A percentile compares a stretch with the other conserved stretches of the same genome.
These are phyloP conservation scores for Teunomyces cretensis DNA, from an alignment of 805 yeast genomes.

Conservation along the genomic window DNA sequence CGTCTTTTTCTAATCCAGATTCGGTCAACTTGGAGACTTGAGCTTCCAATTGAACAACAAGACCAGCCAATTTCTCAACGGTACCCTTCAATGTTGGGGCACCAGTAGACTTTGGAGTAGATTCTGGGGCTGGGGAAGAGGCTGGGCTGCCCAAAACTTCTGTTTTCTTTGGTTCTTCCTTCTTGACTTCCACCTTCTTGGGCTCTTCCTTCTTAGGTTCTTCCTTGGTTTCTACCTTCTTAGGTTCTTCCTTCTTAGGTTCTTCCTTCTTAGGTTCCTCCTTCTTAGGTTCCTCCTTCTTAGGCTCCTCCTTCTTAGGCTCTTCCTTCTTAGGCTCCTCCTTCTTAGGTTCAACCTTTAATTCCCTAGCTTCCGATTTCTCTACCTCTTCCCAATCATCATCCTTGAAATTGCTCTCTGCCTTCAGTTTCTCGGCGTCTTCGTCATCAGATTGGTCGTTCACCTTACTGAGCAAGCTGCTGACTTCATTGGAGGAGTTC, in stretches of 20 bases:
- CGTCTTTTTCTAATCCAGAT: constrained; percentile 65
- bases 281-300: constrained; percentile 9
- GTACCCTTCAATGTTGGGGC: constrained; percentile 71
- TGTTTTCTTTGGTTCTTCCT: constrained; percentile 19
- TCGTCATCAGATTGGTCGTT: constrained; percentile 42
- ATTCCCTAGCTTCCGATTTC: constrained; percentile 17
- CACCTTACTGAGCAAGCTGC: constrained; percentile 36
- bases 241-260: constrained; percentile 15
- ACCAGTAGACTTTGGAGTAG: constrained; percentile 17
- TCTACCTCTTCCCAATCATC: constrained; percentile 44
- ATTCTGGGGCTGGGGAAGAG: constrained; percentile 7
- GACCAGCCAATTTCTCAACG: constrained; percentile 60
- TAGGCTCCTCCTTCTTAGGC: constrained; percentile 2
- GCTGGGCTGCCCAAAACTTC: constrained; percentile 4
- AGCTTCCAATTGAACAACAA: constrained; percentile 58
- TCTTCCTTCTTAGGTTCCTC: constrained; percentile 12
- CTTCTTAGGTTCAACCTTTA: neutral
- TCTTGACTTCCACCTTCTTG: constrained; percentile 16
- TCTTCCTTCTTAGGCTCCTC: neutral
- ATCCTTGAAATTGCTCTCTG: constrained; percentile 17
- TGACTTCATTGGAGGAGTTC: constrained; percentile 36
- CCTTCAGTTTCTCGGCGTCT: constrained; percentile 16
- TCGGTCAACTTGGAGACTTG: constrained; percentile 52
- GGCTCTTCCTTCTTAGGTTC: constrained; percentile 15
- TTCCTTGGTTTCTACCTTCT: constrained; percentile 11